Conservation (phyloP, 306 rosid species). For the Senna siamea region DNA sequence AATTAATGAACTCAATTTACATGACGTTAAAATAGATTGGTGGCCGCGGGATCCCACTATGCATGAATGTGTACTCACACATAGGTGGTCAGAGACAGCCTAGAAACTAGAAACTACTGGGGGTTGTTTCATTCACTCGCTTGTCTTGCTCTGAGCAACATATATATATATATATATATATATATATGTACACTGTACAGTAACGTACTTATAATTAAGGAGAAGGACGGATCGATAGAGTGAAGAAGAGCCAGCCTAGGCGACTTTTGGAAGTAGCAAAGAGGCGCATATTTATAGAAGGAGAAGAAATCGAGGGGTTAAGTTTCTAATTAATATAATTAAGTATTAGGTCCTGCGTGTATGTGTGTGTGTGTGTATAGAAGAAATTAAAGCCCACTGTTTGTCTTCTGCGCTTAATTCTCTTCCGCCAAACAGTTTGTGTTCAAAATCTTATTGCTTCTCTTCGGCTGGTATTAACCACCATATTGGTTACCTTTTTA, state of each 20-base stretch:
- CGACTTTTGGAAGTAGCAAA: slow-evolving; percentile 64
- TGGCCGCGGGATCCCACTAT: slow-evolving; percentile 7
- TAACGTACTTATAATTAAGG: not conserved
- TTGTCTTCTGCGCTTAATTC: slow-evolving; percentile 28
- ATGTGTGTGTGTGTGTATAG: no score
- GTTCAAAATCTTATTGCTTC: no score
- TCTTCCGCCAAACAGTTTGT: slow-evolving; percentile 12
- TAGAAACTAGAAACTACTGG: not conserved
- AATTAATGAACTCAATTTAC: not conserved
- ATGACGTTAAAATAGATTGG: not conserved
- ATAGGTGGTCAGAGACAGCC: slow-evolving; percentile 2
- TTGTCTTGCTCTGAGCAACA: not conserved
- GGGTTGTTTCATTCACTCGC: not conserved
- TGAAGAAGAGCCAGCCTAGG: slow-evolving; percentile 10
- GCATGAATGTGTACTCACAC: not conserved
- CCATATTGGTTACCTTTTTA: no score
- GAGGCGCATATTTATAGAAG: slow-evolving; percentile 41
- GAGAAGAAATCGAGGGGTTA: slow-evolving; percentile 29
- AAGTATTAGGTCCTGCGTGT: no score
- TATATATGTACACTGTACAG: not conserved
- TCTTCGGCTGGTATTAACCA: no score
- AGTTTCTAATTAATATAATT: not conserved
- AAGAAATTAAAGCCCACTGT: not conserved
- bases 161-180: no score
- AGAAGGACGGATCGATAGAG: not conserved